Conservation (phyloP, 148 eudicot species). For the Diospyros lotus region DNA sequence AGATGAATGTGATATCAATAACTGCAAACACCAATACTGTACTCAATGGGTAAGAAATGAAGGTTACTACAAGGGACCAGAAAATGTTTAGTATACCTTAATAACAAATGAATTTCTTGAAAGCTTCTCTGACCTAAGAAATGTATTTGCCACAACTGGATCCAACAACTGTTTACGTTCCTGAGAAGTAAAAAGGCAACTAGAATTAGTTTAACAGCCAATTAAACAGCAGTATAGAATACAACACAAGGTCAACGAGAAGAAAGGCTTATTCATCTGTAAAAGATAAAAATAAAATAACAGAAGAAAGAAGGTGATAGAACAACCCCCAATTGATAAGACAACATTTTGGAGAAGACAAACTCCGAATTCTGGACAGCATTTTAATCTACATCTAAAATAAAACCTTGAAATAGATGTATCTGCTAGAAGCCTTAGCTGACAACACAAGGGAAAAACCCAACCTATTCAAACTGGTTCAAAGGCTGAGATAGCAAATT, state of each 20-base stretch:
- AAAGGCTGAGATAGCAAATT: too few species aligned
- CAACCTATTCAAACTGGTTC: background rate
- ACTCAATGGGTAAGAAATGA: background rate
- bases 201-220: background rate
- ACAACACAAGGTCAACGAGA: background rate
- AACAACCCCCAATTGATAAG: background rate
- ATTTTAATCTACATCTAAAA: background rate
- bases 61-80: background rate
- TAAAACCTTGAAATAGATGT: background rate
- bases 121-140: slow-evolving; percentile 30
- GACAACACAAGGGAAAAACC: background rate
- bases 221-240: background rate
- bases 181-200: slow-evolving; percentile 10
- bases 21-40: background rate
- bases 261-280: background rate
- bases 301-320: background rate
- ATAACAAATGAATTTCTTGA: slow-evolving; percentile 36
- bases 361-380: background rate
- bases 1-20: background rate
- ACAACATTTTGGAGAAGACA: background rate
- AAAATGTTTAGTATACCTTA: slow-evolving; percentile 33
- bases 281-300: background rate
- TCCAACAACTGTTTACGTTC: slow-evolving; percentile 18
- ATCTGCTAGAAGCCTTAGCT: background rate
- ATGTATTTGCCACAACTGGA: slow-evolving; percentile 13